A percentile compares a stretch with the other conserved stretches of the same genome.
These are phyloP conservation scores for Berkeleyomyces basicola DNA, from an alignment of 2,329 filamentous ascomycete genomes.

Conservation along the genomic window DNA sequence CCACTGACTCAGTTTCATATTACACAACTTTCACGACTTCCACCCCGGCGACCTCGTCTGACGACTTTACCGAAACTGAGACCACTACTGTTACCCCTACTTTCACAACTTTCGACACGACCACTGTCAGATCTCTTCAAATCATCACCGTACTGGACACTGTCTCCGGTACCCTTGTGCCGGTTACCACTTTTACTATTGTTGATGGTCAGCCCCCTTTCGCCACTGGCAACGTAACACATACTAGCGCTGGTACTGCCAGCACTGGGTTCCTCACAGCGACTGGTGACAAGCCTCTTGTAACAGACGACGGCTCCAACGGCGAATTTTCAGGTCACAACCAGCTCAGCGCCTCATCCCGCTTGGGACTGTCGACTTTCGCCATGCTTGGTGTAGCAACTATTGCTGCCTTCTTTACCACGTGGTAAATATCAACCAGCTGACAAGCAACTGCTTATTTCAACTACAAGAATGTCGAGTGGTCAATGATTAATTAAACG, in stretches of 20 bases:
- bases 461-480: background rate
- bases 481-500: background rate
- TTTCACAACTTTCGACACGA: constrained; percentile 4
- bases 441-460: background rate
- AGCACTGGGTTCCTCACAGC: background rate
- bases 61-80: background rate
- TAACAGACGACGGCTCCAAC: background rate
- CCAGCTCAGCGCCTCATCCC: background rate
- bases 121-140: constrained; percentile 5
- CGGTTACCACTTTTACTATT: constrained; percentile 10
- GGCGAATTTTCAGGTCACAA: background rate
- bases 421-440: background rate
- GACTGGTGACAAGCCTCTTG: background rate
- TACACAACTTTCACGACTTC: background rate
- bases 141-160: constrained; percentile 9
- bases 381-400: background rate
- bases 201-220: constrained; percentile 9
- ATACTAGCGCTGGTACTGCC: constrained; percentile 2
- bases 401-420: background rate
- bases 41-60: background rate
- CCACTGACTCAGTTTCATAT: background rate
- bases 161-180: constrained; percentile 5
- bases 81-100: constrained; percentile 11
- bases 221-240: constrained; percentile 6
- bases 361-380: background rate